These are phyloP conservation scores for Ustilago curta DNA, from an alignment of 1,284 basidiomycete genomes.

Conservation along the genomic window DNA sequence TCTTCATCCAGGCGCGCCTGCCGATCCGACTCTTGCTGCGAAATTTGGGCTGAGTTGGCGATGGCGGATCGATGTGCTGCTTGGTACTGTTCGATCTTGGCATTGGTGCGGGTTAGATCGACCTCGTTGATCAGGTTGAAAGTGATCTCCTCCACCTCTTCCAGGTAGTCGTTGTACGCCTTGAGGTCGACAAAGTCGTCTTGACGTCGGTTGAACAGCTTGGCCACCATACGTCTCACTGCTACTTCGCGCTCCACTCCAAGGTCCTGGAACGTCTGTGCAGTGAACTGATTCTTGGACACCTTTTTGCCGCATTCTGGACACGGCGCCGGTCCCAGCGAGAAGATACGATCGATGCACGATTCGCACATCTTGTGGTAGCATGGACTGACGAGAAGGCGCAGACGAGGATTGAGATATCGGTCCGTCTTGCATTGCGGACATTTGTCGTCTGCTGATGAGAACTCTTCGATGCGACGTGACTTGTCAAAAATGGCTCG, in stretches of 20 bases:
- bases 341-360: constrained; percentile 96
- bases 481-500: constrained; percentile 57
- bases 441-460: constrained; percentile 79
- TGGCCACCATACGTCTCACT: constrained; percentile 84
- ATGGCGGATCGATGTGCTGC: constrained; percentile 68
- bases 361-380: constrained; percentile 89
- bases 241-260: constrained; percentile 96
- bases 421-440: constrained; percentile 97
- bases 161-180: constrained; percentile 95
- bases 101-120: constrained; percentile 85
- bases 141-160: constrained; percentile 94
- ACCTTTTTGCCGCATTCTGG: constrained; percentile 91
- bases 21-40: constrained; percentile 57
- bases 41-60: constrained; percentile 47
- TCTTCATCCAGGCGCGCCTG: constrained; percentile 56
- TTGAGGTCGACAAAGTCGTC: constrained; percentile 87
- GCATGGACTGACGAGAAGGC: constrained; percentile 91
- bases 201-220: constrained; percentile 84
- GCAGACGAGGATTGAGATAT: constrained; percentile 92
- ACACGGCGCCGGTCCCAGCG: constrained; percentile 94
- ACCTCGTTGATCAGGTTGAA: constrained; percentile 96
- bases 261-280: constrained; percentile 97
- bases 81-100: constrained; percentile 81
- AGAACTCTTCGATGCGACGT: constrained; percentile 59
- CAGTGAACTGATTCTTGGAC: constrained; percentile 91